Base-by-base conservation (phyloP, 371 early-diverging fungal species). In the Fennellomyces sp. region DNA sequence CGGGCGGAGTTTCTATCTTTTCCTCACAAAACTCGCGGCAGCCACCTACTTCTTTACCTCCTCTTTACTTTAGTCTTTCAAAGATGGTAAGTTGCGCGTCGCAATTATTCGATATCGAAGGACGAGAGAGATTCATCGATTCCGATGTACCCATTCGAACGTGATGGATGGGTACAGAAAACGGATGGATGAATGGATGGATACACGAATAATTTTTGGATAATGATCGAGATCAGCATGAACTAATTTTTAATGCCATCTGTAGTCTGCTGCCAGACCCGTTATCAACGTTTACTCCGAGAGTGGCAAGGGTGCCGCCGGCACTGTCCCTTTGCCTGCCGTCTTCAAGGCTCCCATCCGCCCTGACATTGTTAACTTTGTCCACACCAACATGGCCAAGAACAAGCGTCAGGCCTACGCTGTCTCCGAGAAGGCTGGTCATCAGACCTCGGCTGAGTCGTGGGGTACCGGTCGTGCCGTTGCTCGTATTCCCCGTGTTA, bases 381-480 rank as follows among this genome's bases (percentile, higher is more conserved):
- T 97, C 69, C 96, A 98, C 92, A 96, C 94, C 81, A 92, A 93
- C 88, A 90, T 99, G 83, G 91, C 91, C 88, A 97, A 97, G 93
- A 99, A 99, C 94, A 93, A 90, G 84, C 95, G 99, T 78, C 99
- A 99, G 88, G 91, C 99, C 62, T 99, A 99, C 85, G 91, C 99
- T 66, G 99, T 97, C 69, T 92, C 91, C 73, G 88, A 88, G 76
- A 90, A 94, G 83, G 99, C 99, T 78, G 99, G 99, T 87, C 97
- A 98, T 85, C 98, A 99, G 87, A 99, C 99, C 78, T 97, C 98
- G 63, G 99, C 99, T 64, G 96, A 94, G 81, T 98, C 99, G 64
- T 99, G 99, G 99, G 99, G 99, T 88, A 99, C 98, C 56, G 97
- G 96, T 93, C 96, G 99, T 86, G 99, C 99, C 73, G 97, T 99